Evolutionary conservation across 2,329 filamentous ascomycete genomes (phyloP), one percentile per base, ranked within the genome.

Genomic region (Fusarium mundagurra): DNA sequence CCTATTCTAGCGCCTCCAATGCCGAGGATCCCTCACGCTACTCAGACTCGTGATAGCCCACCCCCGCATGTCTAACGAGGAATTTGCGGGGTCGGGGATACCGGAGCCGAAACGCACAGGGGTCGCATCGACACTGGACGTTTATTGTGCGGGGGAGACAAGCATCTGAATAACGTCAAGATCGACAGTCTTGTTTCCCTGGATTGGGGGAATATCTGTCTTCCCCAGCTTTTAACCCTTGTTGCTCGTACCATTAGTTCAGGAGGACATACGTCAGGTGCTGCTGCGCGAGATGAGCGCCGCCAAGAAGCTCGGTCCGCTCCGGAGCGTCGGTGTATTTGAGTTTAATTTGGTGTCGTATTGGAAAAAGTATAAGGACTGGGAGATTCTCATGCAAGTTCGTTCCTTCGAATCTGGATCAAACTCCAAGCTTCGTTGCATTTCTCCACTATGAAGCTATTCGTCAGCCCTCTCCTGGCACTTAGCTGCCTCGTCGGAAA

Each of bases 281-380:
- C 20, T 57, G 9, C 27, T 33, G 6, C 27, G 7, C 14, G 1
- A n/a, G 9, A 58, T 43, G 34, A 6, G 1, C 3, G 8, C 5
- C 47, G 66, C 45, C 66, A 59, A 65, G 66, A 8, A 14, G 6
- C 16, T 65, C 67, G 67, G 67, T 59, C 67, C 67, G 67, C 27
- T 43, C 44, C 66, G 67, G 66, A 38, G n/a, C 33, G 39, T 47
- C 27, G 27, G 41, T 29, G 10, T 18, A 11, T 7, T 11, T 38
- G 31, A 43, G 22, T 34, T 24, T 45, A n/a, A 38, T 33, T 20
- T 4, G 9, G 22, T 24, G 8, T 6, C 27, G 14, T 11, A 7
- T 41, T 24, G 14, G 8, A 53, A 33, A 29, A 29, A 53, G 12
- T 70, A 70, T 70, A 70, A 70, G 41, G 43, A n/a, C 24, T 7